Conservation (phyloP, 2,329 filamentous ascomycete genomes). For the Bipolaris cookei region DNA sequence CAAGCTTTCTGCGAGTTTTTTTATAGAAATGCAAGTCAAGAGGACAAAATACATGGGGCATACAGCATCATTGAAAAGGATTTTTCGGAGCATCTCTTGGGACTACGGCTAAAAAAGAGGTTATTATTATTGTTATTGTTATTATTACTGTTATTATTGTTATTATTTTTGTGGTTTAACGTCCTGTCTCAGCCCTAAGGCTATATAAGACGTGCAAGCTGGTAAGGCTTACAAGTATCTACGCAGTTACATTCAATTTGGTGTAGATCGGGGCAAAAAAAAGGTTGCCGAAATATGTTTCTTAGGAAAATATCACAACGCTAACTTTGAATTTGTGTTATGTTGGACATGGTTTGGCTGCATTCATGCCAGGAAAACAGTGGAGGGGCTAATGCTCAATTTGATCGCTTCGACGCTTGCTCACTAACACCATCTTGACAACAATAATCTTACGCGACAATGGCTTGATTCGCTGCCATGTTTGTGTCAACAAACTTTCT, state of each 20-base stretch:
- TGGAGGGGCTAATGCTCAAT: slow-evolving; percentile 3
- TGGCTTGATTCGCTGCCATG: background rate
- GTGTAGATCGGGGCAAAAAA: too few species aligned
- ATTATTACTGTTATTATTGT: too few species aligned
- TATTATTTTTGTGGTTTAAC: too few species aligned
- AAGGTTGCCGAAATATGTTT: too few species aligned
- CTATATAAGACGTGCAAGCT: too few species aligned
- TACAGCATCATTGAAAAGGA: background rate
- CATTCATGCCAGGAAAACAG: background rate
- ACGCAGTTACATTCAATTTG: too few species aligned
- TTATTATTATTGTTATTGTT: too few species aligned
- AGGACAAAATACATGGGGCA: background rate
- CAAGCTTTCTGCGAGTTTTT: background rate
- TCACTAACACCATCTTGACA: slow-evolving; percentile 3
- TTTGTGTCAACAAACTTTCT: background rate
- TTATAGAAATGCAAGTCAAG: background rate
- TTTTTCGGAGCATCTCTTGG: background rate
- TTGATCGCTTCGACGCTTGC: slow-evolving; percentile 13
- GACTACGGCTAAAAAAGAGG: too few species aligned
- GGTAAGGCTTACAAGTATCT: too few species aligned
- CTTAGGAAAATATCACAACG: too few species aligned
- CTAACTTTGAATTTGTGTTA: background rate
- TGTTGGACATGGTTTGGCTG: background rate
- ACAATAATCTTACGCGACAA: background rate
- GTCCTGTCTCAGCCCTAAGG: too few species aligned